Conservation (phyloP, 345 rosid species). For the Erysimum cheiranthoides region DNA sequence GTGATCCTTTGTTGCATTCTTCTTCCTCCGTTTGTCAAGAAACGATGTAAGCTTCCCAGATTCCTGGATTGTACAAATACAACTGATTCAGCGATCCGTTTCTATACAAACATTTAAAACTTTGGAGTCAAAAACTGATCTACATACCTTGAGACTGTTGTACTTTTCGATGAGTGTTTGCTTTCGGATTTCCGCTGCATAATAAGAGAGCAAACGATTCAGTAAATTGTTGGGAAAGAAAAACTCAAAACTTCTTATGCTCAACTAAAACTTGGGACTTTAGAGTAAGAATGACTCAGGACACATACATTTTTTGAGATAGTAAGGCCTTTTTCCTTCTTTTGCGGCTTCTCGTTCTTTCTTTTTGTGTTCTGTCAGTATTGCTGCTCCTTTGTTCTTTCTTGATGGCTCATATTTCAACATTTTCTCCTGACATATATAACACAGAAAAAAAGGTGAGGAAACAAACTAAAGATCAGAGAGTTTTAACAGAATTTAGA, state of each 20-base stretch:
- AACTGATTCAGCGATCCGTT: conserved; percentile 24
- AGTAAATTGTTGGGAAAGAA: conserved; percentile 15
- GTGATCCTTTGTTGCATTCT: conserved; percentile 92
- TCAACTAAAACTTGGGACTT: conserved; percentile 3
- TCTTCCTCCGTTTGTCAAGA: conserved; percentile 82
- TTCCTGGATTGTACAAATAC: conserved; percentile 48
- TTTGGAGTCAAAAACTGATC: conserved; percentile 9
- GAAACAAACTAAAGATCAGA: conserved; percentile 24
- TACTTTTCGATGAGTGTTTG: conserved; percentile 74
- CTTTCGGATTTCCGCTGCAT: conserved; percentile 84
- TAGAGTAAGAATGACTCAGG: not conserved
- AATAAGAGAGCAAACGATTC: conserved; percentile 26
- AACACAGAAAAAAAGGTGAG: not conserved
- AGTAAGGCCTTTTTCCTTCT: conserved; percentile 82
- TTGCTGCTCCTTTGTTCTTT: conserved; percentile 61
- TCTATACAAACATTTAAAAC: conserved; percentile 14
- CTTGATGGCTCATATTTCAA: conserved; percentile 68
- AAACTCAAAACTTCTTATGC: conserved; percentile 8
- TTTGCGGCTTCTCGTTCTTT: conserved; percentile 88
- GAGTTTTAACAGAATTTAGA: not conserved
- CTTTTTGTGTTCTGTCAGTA: conserved; percentile 80
- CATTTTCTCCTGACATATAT: conserved; percentile 65
- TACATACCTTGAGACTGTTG: conserved; percentile 72
- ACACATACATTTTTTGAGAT: conserved; percentile 77
- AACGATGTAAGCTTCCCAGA: conserved; percentile 83